Evolutionary conservation across 108 stramenopile genomes (phyloP).

Genomic region (Pseudonitzschia multiseries): DNA sequence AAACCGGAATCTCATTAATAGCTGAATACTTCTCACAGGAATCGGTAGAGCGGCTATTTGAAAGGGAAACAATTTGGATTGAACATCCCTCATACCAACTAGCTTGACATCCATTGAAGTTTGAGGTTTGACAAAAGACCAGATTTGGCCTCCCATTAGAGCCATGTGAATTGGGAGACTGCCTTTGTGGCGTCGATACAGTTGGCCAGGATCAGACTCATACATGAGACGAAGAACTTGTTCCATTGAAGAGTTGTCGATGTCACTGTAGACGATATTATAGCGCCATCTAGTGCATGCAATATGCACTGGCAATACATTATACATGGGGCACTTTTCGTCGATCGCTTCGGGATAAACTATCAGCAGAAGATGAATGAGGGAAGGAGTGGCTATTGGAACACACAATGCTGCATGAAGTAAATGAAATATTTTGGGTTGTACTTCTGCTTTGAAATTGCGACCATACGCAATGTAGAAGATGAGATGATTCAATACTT

Average conservation of each 20-base stretch:
- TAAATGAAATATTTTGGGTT: slow-evolving; percentile 6
- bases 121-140: slow-evolving; percentile 25
- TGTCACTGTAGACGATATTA: slow-evolving; percentile 24
- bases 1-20: slow-evolving; percentile 14
- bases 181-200: slow-evolving; percentile 22
- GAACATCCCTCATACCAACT: slow-evolving; percentile 30
- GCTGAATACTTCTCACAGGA: neutral
- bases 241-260: slow-evolving; percentile 16
- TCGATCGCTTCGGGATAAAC: slow-evolving; percentile 28
- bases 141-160: slow-evolving; percentile 21
- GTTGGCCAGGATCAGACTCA: slow-evolving; percentile 23
- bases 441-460: slow-evolving; percentile 5
- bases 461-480: slow-evolving; percentile 31
- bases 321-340: slow-evolving; percentile 21
- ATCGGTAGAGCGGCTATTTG: slow-evolving; percentile 31
- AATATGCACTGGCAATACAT: slow-evolving; percentile 35
- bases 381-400: slow-evolving; percentile 24
- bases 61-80: slow-evolving; percentile 37
- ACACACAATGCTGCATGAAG: slow-evolving; percentile 30
- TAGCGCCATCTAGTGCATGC: slow-evolving; percentile 39
- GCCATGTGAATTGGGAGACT: slow-evolving; percentile 38
- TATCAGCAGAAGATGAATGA: slow-evolving; percentile 30
- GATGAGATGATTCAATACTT: slow-evolving; percentile 23
- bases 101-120: slow-evolving; percentile 2
- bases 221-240: slow-evolving; percentile 28